phyloP scores from a whole-genome alignment of 208 protist species.

The Naegleria lovaniensis region DNA sequence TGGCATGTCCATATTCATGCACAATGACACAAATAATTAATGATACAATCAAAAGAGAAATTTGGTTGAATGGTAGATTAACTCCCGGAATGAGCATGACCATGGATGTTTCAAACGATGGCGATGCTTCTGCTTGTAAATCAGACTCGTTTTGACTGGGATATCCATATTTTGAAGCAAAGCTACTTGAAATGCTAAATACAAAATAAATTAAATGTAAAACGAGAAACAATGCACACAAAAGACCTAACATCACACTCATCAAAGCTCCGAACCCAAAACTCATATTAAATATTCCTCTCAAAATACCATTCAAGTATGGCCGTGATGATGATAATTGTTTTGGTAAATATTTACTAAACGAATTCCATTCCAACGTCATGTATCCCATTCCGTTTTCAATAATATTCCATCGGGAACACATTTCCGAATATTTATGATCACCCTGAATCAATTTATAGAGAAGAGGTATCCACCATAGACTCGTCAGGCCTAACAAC shows the following conservation, averaged over 20 bases:
- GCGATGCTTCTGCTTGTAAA: background rate
- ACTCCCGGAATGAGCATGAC: constrained; percentile 9
- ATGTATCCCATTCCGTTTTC: background rate
- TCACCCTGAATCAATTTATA: no score
- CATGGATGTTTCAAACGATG: background rate
- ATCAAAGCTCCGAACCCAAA: background rate
- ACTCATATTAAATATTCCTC: background rate
- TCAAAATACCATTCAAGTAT: background rate
- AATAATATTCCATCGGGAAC: background rate
- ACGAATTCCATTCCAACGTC: background rate
- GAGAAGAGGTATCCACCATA: no score
- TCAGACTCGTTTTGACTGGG: no score
- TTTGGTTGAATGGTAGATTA: background rate
- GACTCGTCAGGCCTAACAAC: no score
- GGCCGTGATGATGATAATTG: background rate
- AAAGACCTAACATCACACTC: background rate
- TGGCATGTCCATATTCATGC: constrained; percentile 26
- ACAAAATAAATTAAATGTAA: background rate
- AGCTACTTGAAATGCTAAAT: no score
- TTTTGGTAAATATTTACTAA: background rate
- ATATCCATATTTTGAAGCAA: no score
- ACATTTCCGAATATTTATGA: background rate
- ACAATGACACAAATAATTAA: background rate
- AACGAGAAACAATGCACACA: background rate
- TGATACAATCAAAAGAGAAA: background rate